Percentiles rank a stretch among this genome's conserved stretches.
Evolutionary conservation across 306 rosid genomes (phyloP).

Genomic region (Ormosia emarginata): DNA sequence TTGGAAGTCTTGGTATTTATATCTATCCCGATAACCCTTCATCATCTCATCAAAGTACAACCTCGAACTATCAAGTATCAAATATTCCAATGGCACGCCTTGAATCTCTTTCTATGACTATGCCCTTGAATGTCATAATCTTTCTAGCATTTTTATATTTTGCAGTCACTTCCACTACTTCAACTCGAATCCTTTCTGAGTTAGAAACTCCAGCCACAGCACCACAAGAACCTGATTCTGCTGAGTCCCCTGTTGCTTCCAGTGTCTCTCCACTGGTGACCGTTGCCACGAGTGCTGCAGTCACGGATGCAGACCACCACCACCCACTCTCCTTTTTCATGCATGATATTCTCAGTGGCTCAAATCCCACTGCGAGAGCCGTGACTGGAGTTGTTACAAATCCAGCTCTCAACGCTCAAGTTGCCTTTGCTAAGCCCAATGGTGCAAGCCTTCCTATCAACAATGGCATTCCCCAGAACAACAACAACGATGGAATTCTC

Average conservation of each 20-base stretch:
- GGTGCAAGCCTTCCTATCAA: slow-evolving; percentile 50
- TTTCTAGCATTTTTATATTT: slow-evolving; percentile 31
- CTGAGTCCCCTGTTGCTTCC: slow-evolving; percentile 27
- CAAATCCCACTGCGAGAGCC: slow-evolving; percentile 57
- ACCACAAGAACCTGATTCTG: slow-evolving; percentile 16
- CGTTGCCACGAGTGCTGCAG: neutral
- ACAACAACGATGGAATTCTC: slow-evolving; percentile 62
- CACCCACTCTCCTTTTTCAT: slow-evolving; percentile 40
- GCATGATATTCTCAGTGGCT: slow-evolving; percentile 65
- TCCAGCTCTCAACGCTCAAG: slow-evolving; percentile 59
- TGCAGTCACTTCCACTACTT: slow-evolving; percentile 20
- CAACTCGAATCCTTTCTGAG: slow-evolving; percentile 38
- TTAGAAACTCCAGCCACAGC: neutral
- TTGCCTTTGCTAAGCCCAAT: slow-evolving; percentile 72
- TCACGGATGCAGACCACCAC: neutral
- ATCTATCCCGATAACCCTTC: neutral
- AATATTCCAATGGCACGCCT: slow-evolving; percentile 34
- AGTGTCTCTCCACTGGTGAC: slow-evolving; percentile 22
- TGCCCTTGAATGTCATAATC: slow-evolving; percentile 18
- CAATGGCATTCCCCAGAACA: slow-evolving; percentile 57
- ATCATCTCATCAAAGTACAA: neutral
- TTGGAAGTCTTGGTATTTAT: neutral
- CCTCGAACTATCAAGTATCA: neutral
- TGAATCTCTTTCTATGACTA: neutral
- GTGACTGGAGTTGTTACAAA: slow-evolving; percentile 57